Conservation (phyloP, 2,329 filamentous ascomycete species). For the Hypoxylon sp. region DNA sequence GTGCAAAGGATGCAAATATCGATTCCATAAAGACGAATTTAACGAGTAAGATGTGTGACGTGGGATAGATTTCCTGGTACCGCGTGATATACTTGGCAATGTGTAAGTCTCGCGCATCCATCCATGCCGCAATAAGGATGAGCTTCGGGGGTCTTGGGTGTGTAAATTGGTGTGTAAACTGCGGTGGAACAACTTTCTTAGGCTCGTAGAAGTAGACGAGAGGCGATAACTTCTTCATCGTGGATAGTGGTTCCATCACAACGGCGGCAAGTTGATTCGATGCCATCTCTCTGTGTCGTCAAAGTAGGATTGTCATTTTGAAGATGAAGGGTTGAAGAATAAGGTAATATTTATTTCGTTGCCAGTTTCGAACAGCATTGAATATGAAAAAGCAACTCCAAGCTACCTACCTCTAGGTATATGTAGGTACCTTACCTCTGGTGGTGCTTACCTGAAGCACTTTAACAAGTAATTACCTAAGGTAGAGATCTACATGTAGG, state of each 20-base stretch:
- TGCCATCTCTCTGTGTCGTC: constrained; percentile 27
- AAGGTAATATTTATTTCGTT: not conserved
- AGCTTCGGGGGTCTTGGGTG: constrained; percentile 57
- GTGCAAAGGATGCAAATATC: constrained; percentile 52
- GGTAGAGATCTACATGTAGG: not conserved
- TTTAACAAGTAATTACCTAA: not conserved
- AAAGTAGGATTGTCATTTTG: not conserved
- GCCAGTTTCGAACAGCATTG: not conserved
- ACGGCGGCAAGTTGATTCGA: constrained; percentile 31
- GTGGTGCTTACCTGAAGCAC: too few species aligned
- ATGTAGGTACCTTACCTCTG: not conserved
- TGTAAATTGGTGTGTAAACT: constrained; percentile 15
- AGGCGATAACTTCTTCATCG: constrained; percentile 50
- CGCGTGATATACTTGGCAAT: constrained; percentile 65
- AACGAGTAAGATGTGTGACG: constrained; percentile 62
- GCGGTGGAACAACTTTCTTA: constrained; percentile 15
- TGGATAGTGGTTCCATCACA: constrained; percentile 40
- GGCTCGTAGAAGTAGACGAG: constrained; percentile 51
- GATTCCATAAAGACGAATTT: constrained; percentile 57
- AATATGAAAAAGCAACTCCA: too few species aligned
- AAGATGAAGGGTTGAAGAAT: not conserved
- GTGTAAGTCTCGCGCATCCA: constrained; percentile 64
- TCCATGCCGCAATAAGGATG: constrained; percentile 64
- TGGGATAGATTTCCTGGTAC: constrained; percentile 61
- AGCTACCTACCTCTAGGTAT: not conserved